Conservation (phyloP, 1,139 yeast species). For the Pichia sp. region DNA sequence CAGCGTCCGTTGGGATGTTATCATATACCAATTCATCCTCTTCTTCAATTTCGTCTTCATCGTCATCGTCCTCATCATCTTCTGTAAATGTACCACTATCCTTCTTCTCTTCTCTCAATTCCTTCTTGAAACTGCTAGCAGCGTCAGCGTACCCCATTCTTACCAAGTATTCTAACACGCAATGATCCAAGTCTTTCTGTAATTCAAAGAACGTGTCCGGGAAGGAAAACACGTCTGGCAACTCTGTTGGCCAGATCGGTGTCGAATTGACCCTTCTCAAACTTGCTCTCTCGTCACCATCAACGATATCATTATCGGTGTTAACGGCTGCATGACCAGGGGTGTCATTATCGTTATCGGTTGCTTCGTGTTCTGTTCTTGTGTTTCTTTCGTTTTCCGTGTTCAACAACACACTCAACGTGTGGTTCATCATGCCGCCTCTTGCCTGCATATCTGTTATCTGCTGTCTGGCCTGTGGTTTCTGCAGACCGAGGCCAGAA, state of each 20-base stretch:
- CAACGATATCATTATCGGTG: not conserved
- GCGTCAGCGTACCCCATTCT: constrained; percentile 18
- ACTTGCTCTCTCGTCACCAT: not conserved
- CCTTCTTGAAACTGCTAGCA: constrained; percentile 8
- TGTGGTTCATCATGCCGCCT: constrained; percentile 1
- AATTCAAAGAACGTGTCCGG: constrained; percentile 15
- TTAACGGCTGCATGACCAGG: too few relatives aligned
- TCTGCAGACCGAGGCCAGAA: too few relatives aligned
- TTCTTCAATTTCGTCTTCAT: not conserved
- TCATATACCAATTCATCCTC: not conserved
- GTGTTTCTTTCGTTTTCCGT: constrained; percentile 1
- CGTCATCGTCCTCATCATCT: too few relatives aligned
- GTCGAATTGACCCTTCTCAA: constrained; percentile 3
- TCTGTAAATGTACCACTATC: too few relatives aligned
- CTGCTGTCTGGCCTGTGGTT: too few relatives aligned
- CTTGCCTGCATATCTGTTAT: too few relatives aligned
- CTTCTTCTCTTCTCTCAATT: not conserved
- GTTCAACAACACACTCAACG: not conserved
- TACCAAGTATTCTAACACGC: constrained; percentile 13
- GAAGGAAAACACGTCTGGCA: constrained; percentile 14
- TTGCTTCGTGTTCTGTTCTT: constrained; percentile 1
- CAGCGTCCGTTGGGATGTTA: too few relatives aligned
- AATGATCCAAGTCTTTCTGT: constrained; percentile 12
- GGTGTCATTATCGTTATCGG: not conserved
- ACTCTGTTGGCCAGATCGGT: constrained; percentile 14